phyloP scores from a whole-genome alignment of 306 rosid species.

The Cicer pinnatifidum region DNA sequence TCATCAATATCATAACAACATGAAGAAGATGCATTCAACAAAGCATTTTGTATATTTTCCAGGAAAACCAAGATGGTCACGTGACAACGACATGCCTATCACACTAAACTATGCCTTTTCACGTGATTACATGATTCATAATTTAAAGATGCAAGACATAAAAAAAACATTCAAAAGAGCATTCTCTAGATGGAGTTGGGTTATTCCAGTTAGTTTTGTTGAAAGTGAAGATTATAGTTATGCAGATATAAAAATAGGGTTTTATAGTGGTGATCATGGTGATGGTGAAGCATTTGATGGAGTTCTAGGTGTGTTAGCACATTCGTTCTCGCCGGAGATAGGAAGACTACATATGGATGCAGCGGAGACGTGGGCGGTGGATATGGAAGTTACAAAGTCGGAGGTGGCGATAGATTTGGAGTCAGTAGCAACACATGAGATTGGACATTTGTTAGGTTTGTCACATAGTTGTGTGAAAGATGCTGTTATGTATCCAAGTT shows the following conservation, averaged over 20 bases:
- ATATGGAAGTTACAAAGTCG: slow-evolving; percentile 55
- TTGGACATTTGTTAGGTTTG: slow-evolving; percentile 83
- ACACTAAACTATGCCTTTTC: slow-evolving; percentile 69
- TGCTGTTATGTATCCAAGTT: slow-evolving; percentile 83
- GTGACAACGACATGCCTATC: slow-evolving; percentile 61
- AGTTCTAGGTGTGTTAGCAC: slow-evolving; percentile 77
- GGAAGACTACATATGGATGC: slow-evolving; percentile 86
- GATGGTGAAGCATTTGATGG: slow-evolving; percentile 90
- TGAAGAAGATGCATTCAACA: slow-evolving; percentile 39
- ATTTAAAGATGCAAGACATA: slow-evolving; percentile 54
- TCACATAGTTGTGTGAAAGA: slow-evolving; percentile 70
- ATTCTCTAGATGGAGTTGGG: slow-evolving; percentile 67
- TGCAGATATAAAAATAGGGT: slow-evolving; percentile 73
- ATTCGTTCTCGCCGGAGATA: slow-evolving; percentile 77
- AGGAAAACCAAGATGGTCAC: slow-evolving; percentile 77
- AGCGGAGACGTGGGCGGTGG: slow-evolving; percentile 83
- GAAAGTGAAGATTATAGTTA: slow-evolving; percentile 56
- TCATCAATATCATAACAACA: neutral
- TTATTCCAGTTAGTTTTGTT: slow-evolving; percentile 67
- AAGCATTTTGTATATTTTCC: slow-evolving; percentile 61
- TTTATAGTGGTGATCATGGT: slow-evolving; percentile 76
- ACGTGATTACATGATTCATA: slow-evolving; percentile 45
- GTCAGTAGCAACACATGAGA: slow-evolving; percentile 85
- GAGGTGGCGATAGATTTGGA: slow-evolving; percentile 77
- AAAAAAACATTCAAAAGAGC: slow-evolving; percentile 53